Evolutionary conservation across 768 basidiomycete species (phyloP).

Genomic region (Coprinopsis marcescibilis): DNA sequence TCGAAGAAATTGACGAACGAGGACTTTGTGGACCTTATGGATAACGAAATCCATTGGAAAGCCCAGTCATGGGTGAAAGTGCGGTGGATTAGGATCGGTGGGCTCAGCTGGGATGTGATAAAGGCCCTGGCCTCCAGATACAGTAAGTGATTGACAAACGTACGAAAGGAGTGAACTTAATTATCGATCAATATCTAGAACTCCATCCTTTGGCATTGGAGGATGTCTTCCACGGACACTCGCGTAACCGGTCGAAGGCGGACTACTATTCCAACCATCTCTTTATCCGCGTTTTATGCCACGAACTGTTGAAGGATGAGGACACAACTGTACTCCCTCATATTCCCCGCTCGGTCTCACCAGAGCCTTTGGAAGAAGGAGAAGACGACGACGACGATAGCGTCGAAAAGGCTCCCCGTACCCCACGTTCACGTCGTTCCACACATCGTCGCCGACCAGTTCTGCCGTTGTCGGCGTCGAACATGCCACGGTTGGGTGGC

Average conservation of each 20-base stretch:
- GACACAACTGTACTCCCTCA: too few relatives aligned
- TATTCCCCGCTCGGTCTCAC: too few relatives aligned
- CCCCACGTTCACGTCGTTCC: too few relatives aligned
- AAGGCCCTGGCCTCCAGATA: conserved; percentile 62
- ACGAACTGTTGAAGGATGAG: conserved; percentile 41
- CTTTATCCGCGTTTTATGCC: conserved; percentile 64
- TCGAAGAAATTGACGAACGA: conserved; percentile 52
- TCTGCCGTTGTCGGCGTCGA: conserved; percentile 19
- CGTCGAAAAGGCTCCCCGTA: too few relatives aligned
- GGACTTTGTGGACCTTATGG: conserved; percentile 55
- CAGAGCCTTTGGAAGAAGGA: neutral
- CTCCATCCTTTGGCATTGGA: conserved; percentile 70
- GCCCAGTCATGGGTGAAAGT: conserved; percentile 62
- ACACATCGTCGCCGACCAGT: too few relatives aligned
- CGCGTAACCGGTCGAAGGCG: conserved; percentile 55
- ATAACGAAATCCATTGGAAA: conserved; percentile 35
- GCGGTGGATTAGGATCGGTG: conserved; percentile 70
- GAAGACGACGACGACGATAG: conserved; percentile 20
- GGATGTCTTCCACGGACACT: conserved; percentile 55
- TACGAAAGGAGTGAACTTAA: neutral
- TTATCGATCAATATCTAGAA: conserved; percentile 39
- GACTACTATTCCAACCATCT: conserved; percentile 70
- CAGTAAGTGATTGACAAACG: conserved; percentile 30
- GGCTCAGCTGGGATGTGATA: conserved; percentile 68
- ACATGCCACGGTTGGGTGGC: conserved; percentile 9